A percentile compares a stretch with the other conserved stretches of the same genome.
These are phyloP conservation scores for Suillus ampliporus DNA, from an alignment of 768 basidiomycete genomes.

Conservation along the genomic window DNA sequence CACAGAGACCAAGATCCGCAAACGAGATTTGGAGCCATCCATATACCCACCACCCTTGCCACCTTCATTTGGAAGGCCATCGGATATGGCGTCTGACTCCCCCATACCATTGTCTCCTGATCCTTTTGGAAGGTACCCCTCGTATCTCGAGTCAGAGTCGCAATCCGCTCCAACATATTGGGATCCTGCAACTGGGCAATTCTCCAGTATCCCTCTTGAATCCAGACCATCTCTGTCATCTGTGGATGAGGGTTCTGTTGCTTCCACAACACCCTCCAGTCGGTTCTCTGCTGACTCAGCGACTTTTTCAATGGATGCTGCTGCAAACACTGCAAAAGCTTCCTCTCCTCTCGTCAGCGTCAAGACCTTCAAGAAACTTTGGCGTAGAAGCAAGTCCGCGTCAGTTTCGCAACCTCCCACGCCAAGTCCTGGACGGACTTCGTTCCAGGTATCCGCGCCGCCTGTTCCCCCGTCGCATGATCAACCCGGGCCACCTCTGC, in stretches of 20 bases:
- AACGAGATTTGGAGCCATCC: slow-evolving; percentile 56
- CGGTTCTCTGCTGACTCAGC: slow-evolving; percentile 82
- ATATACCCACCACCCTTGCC: slow-evolving; percentile 50
- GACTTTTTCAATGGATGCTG: slow-evolving; percentile 37
- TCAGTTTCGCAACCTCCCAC: slow-evolving; percentile 45
- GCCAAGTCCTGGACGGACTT: slow-evolving; percentile 44
- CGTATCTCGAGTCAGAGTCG: slow-evolving; percentile 43
- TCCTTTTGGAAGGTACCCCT: slow-evolving; percentile 78
- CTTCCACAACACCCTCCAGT: slow-evolving; percentile 48
- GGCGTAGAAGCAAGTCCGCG: slow-evolving; percentile 70
- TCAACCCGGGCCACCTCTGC: slow-evolving; percentile 27
- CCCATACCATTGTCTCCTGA: slow-evolving; percentile 86
- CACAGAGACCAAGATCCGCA: slow-evolving; percentile 53
- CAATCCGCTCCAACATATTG: slow-evolving; percentile 47
- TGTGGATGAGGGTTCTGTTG: slow-evolving; percentile 26
- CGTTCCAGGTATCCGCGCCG: slow-evolving; percentile 33
- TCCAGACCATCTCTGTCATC: slow-evolving; percentile 33
- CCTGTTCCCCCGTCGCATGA: slow-evolving; percentile 41
- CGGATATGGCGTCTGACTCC: slow-evolving; percentile 43
- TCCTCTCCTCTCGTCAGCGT: slow-evolving; percentile 68
- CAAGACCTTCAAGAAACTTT: slow-evolving; percentile 74
- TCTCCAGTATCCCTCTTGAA: slow-evolving; percentile 25
- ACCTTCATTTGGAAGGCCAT: slow-evolving; percentile 31
- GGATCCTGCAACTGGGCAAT: slow-evolving; percentile 41
- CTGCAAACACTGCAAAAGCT: slow-evolving; percentile 35